Base-by-base conservation (phyloP, 2,329 filamentous ascomycete genomes). In the Cladosporium halotolerans region DNA sequence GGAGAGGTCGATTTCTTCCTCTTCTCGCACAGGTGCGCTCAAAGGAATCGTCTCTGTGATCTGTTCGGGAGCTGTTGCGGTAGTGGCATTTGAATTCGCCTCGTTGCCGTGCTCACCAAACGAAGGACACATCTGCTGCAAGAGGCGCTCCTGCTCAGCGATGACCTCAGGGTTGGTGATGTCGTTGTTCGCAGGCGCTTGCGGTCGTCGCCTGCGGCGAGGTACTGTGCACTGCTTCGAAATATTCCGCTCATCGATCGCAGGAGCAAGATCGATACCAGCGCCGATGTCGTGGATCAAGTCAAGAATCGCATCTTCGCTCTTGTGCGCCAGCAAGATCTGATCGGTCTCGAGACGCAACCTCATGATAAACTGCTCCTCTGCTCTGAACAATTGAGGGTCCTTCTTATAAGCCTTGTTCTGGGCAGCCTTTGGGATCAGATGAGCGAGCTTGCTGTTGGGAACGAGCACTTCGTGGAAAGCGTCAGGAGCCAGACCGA, bases 281-380 rank as follows among this genome's bases (percentile, higher is more conserved):
- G 84, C 83, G 62, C 84, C 86, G 9, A 88, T 72, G 2, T 76
- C 75, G 63, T 88, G 83, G 2, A 89, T 71, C 83, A 86, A 87
- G 46, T 77, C 77, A 56, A 88, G 76, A 66, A 89, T 86, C 1
- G 77, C 80, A 53, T 82, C 78, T 50, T 88, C 73, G 47, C 82
- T 79, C 49, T 80, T 72, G 58, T 84, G 85, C 2, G 84, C 84
- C 7, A 90, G 70, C 16, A 90, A 70, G 55, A 90, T 83, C 63
- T 90, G 87, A 60, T 90, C 85, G 1, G 82, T 82, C 68, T 90
- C 86, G 32, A 83, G 79, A 28, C 87, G 79, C 55, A 90, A 66
- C n/a, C 86, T 82, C 56, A 90, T 82, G 10, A 86, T 84, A 66
- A 85, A 84, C 57, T 77, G 74, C 5, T 68, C 63, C 11, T 73